Evolutionary conservation across 768 basidiomycete species (phyloP).

Genomic region (Kwoniella sp.): DNA sequence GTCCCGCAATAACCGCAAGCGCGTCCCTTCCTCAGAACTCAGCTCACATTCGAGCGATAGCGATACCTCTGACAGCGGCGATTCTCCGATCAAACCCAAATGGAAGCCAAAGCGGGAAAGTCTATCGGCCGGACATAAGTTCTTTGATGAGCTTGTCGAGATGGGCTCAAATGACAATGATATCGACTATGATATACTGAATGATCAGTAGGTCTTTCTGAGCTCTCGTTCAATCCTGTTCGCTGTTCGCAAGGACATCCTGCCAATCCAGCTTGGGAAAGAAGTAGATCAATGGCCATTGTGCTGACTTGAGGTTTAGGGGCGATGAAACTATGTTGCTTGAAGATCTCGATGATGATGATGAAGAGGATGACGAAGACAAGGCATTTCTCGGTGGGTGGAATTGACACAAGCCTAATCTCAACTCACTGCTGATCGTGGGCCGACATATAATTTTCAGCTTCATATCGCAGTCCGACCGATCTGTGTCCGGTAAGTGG

Average conservation of each 20-base stretch:
- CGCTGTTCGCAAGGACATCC: no score
- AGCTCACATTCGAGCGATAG: neutral
- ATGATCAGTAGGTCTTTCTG: constrained; percentile 6
- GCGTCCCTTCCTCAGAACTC: neutral
- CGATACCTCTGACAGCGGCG: neutral
- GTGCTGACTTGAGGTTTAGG: neutral
- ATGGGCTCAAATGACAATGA: constrained; percentile 6
- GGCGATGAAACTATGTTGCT: constrained; percentile 5
- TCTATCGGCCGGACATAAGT: neutral
- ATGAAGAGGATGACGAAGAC: constrained; percentile 11
- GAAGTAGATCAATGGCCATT: no score
- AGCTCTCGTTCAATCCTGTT: no score
- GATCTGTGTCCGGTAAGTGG: constrained; percentile 22
- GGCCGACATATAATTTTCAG: no score
- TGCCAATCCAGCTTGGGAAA: no score
- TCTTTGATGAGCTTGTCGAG: constrained; percentile 9
- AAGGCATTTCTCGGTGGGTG: constrained; percentile 19
- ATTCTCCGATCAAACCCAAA: neutral
- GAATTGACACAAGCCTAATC: neutral
- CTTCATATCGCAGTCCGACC: neutral
- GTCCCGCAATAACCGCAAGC: neutral
- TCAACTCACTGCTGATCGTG: neutral
- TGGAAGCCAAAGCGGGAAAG: neutral
- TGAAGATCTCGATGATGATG: constrained; percentile 12
- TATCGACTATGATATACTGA: constrained; percentile 1